These are phyloP conservation scores for Saturnispora serradocipensis DNA, from an alignment of 805 yeast species.

Conservation along the genomic window DNA sequence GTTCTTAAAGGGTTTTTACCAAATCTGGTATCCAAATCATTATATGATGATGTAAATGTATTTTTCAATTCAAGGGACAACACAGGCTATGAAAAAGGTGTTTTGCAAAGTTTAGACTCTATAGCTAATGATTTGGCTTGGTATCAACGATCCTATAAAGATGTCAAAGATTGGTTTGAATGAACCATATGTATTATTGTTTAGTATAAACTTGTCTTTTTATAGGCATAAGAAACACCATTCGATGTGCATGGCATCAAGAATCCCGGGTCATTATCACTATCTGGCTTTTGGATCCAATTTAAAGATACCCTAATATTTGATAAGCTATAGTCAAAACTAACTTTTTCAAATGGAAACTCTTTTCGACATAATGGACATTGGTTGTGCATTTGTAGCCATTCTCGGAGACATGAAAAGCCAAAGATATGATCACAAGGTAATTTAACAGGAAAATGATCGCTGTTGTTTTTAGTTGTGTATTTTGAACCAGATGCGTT, in stretches of 20 bases:
- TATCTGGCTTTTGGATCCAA: conserved; percentile 1
- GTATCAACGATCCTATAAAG: conserved; percentile 36
- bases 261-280: background rate
- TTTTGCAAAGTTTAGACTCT: conserved; percentile 47
- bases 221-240: background rate
- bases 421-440: conserved; percentile 91
- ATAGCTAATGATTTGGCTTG: conserved; percentile 42
- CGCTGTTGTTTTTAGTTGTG: conserved; percentile 5
- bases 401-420: conserved; percentile 64
- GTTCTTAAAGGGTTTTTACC: conserved; percentile 29
- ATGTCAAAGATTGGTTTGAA: conserved; percentile 33
- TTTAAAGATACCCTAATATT: background rate
- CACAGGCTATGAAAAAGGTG: conserved; percentile 49
- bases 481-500: conserved; percentile 9
- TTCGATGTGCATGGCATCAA: background rate
- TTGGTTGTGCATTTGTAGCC: conserved; percentile 65
- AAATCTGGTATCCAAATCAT: conserved; percentile 28
- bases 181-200: background rate
- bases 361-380: conserved; percentile 81
- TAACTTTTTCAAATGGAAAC: conserved; percentile 8
- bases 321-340: background rate
- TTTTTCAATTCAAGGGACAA: conserved; percentile 41
- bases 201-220: background rate
- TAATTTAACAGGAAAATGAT: conserved; percentile 60
- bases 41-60: conserved; percentile 28